phyloP scores from a whole-genome alignment of 208 protist species.

The Leishmania mexicana region DNA sequence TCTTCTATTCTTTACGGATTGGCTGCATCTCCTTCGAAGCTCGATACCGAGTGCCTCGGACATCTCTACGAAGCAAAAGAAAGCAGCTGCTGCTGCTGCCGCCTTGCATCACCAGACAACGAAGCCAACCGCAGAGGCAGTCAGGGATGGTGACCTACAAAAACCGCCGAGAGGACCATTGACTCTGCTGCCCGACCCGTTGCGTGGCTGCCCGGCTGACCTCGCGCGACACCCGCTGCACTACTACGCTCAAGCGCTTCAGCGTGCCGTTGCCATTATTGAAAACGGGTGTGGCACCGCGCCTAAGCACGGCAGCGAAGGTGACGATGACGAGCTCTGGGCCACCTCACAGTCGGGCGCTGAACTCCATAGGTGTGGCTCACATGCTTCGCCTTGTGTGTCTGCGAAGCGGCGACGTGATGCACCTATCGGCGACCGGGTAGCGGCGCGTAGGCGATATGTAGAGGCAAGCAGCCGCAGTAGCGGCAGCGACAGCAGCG shows the following conservation, averaged over 20 bases:
- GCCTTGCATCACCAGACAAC: background rate
- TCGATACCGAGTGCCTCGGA: background rate
- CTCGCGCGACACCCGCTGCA: conserved; percentile 3
- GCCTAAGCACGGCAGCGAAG: background rate
- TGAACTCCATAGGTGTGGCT: background rate
- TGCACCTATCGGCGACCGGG: background rate
- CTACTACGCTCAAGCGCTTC: conserved; percentile 9
- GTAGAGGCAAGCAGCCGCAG: background rate
- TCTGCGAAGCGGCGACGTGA: background rate
- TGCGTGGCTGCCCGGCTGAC: background rate
- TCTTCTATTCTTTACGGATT: conserved; percentile 16
- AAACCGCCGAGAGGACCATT: background rate
- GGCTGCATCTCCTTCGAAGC: conserved; percentile 7
- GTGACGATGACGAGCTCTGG: background rate
- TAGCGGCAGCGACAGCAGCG: background rate
- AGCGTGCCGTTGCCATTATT: background rate
- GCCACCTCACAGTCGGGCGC: background rate
- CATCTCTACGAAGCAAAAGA: background rate
- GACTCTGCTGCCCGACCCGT: background rate
- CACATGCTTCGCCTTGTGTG: background rate
- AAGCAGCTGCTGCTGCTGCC: background rate
- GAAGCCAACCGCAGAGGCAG: background rate
- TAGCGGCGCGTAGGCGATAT: background rate
- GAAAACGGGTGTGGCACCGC: background rate
- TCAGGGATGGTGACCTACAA: background rate